phyloP scores from a whole-genome alignment of 2,329 filamentous ascomycete genomes.

The Arachnopeziza araneosa region DNA sequence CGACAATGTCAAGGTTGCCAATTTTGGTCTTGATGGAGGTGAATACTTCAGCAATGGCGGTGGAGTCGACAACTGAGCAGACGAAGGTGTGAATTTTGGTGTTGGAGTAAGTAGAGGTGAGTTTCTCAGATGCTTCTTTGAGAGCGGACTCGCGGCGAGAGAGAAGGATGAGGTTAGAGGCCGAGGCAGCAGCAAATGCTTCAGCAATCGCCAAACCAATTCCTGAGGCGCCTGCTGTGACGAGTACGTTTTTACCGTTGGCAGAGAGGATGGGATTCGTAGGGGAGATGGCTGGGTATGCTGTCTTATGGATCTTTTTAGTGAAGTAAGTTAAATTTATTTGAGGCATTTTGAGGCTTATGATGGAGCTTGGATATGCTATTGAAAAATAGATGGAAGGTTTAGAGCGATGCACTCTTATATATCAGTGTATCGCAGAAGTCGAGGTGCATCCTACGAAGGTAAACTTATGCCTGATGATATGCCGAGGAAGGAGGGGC shows the following conservation, averaged over 20 bases:
- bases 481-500: no score
- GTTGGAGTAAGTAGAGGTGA: not conserved
- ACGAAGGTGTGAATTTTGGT: not conserved
- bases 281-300: slow-evolving; percentile 29
- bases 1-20: not conserved
- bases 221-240: slow-evolving; percentile 10
- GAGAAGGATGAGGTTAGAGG: slow-evolving; percentile 27
- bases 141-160: slow-evolving; percentile 12
- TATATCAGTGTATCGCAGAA: no score
- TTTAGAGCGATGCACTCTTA: no score
- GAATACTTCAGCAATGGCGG: not conserved
- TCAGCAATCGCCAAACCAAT: slow-evolving; percentile 15
- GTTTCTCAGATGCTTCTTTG: not conserved
- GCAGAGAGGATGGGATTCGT: slow-evolving; percentile 1
- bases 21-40: not conserved
- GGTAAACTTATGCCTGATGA: not conserved
- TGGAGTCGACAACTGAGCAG: not conserved
- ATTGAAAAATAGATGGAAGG: no score
- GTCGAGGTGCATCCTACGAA: not conserved
- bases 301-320: not conserved
- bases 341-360: no score
- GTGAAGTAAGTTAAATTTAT: not conserved
- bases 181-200: slow-evolving; percentile 15
- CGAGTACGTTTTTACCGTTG: slow-evolving; percentile 7
- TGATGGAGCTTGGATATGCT: no score